Evolutionary conservation across 1,139 yeast species (phyloP).

Genomic region (Sugiyamaella xylanicola): DNA sequence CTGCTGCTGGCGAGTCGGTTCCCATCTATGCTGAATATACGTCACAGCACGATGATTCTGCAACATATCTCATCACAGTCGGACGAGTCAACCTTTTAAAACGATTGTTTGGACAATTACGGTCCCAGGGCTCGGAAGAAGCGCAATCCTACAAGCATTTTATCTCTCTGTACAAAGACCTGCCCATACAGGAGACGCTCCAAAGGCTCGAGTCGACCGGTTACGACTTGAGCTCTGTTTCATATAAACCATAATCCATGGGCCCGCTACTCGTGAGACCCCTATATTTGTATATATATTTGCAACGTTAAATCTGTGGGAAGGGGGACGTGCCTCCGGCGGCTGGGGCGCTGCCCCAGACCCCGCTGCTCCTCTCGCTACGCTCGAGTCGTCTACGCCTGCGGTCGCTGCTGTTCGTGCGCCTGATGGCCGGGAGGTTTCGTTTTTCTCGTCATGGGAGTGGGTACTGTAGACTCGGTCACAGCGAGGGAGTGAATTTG

Average conservation of each 20-base stretch:
- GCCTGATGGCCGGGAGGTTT: no score
- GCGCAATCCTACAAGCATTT: slow-evolving; percentile 52
- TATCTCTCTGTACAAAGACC: slow-evolving; percentile 32
- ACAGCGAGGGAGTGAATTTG: no score
- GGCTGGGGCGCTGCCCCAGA: background rate
- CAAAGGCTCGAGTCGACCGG: slow-evolving; percentile 42
- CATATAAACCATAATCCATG: slow-evolving; percentile 8
- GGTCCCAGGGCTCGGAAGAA: slow-evolving; percentile 49
- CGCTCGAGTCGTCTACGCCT: background rate
- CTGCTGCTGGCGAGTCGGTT: slow-evolving; percentile 23
- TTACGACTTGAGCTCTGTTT: slow-evolving; percentile 42
- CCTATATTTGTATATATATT: background rate
- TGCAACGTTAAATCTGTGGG: background rate
- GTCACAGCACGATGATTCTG: slow-evolving; percentile 39
- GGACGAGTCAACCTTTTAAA: slow-evolving; percentile 66
- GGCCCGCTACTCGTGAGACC: background rate
- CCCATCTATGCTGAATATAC: slow-evolving; percentile 55
- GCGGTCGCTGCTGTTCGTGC: no score
- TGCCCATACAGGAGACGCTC: slow-evolving; percentile 42
- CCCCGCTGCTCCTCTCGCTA: background rate
- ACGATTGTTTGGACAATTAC: slow-evolving; percentile 55
- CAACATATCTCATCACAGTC: slow-evolving; percentile 54
- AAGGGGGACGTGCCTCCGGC: background rate
- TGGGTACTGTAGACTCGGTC: no score
- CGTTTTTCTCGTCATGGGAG: no score